These are phyloP conservation scores for Trypanosoma conorhini DNA, from an alignment of 208 protist genomes.

Conservation along the genomic window DNA sequence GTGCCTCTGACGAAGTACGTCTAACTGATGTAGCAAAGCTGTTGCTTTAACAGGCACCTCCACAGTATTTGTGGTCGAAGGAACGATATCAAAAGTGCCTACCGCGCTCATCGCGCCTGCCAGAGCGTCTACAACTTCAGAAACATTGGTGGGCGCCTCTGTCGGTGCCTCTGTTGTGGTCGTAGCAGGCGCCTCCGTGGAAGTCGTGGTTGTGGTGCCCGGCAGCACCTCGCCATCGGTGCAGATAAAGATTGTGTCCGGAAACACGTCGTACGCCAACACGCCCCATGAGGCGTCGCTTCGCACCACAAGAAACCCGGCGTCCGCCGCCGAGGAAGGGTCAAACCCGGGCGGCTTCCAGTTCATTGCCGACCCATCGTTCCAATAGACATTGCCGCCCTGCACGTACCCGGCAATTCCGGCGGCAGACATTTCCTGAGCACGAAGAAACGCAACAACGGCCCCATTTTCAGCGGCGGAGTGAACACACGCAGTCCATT, in stretches of 20 bases:
- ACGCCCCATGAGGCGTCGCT: slow-evolving; percentile 38
- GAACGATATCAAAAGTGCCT: slow-evolving; percentile 33
- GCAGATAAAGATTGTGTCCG: slow-evolving; percentile 38
- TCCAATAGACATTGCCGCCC: slow-evolving; percentile 31
- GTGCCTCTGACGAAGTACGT: slow-evolving; percentile 15
- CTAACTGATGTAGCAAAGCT: slow-evolving; percentile 24
- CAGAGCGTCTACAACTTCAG: slow-evolving; percentile 29
- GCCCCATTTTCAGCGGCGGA: slow-evolving; percentile 36
- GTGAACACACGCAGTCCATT: slow-evolving; percentile 27
- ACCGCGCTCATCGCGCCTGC: slow-evolving; percentile 24
- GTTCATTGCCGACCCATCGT: slow-evolving; percentile 34
- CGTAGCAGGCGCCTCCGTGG: neutral
- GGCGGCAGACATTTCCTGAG: slow-evolving; percentile 27
- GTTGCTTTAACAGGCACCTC: slow-evolving; percentile 17
- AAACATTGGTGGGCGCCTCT: slow-evolving; percentile 2
- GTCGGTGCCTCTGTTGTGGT: slow-evolving; percentile 12
- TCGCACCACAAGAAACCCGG: slow-evolving; percentile 39
- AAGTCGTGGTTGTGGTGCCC: neutral
- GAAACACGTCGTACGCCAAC: slow-evolving; percentile 22
- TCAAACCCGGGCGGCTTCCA: slow-evolving; percentile 36
- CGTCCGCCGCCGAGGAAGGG: slow-evolving; percentile 2
- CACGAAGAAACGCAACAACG: slow-evolving; percentile 35
- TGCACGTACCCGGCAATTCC: slow-evolving; percentile 40
- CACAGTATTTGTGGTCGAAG: slow-evolving; percentile 38
- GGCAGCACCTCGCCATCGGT: slow-evolving; percentile 27